phyloP scores from a whole-genome alignment of 306 rosid genomes.

The Lotus japonicus region DNA sequence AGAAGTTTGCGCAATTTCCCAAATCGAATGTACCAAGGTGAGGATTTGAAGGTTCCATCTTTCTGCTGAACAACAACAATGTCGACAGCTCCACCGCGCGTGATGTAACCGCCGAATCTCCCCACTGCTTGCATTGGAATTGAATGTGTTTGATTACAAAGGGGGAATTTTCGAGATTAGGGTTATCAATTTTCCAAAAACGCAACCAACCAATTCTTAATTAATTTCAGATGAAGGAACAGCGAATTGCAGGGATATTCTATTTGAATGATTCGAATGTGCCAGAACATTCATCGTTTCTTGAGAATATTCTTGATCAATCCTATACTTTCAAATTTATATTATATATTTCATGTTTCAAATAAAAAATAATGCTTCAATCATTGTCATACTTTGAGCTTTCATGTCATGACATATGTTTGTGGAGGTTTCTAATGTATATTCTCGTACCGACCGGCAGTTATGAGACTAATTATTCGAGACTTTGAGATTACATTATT shows the following conservation, averaged over 20 bases:
- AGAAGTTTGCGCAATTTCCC: conserved; percentile 79
- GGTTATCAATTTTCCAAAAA: too few species aligned
- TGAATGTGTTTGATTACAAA: too few species aligned
- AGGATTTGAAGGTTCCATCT: conserved; percentile 87
- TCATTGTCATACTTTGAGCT: background rate
- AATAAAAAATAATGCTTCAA: background rate
- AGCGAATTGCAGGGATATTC: conserved; percentile 19
- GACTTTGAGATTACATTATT: too few species aligned
- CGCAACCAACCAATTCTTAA: too few species aligned
- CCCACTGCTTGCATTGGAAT: conserved; percentile 86
- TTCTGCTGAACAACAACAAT: conserved; percentile 79
- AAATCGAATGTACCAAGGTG: conserved; percentile 88
- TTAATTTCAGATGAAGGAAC: too few species aligned
- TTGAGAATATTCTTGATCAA: conserved; percentile 19
- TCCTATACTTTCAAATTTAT: too few species aligned
- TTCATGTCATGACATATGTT: too few species aligned
- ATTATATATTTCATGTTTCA: too few species aligned
- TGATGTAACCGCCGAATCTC: conserved; percentile 65
- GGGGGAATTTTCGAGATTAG: too few species aligned
- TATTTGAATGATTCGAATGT: conserved; percentile 12
- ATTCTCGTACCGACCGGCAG: too few species aligned
- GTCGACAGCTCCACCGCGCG: conserved; percentile 85
- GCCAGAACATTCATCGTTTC: background rate
- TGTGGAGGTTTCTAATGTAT: too few species aligned
- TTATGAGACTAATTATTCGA: too few species aligned